These are phyloP conservation scores for Lunasporangiospora selenospora DNA, from an alignment of 192 early-diverging fungal species.

Conservation along the genomic window DNA sequence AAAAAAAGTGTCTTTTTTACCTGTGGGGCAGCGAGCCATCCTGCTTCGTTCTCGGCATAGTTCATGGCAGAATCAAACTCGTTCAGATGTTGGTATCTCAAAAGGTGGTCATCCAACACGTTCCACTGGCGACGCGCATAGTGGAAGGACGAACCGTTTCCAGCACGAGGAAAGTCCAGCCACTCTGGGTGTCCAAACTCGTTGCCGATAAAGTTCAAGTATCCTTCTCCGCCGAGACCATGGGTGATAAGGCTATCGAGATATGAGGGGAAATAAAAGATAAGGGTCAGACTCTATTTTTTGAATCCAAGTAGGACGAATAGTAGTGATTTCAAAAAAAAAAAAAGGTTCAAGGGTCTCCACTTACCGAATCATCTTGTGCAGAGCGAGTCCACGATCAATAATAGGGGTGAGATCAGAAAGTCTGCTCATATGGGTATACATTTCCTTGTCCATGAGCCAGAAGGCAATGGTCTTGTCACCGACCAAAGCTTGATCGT, in stretches of 20 bases:
- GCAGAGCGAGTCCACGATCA: slow-evolving; percentile 92
- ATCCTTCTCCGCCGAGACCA: slow-evolving; percentile 94
- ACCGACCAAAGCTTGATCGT: slow-evolving; percentile 98
- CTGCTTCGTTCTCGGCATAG: slow-evolving; percentile 69
- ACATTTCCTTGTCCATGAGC: slow-evolving; percentile 99
- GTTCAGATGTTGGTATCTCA: slow-evolving; percentile 95
- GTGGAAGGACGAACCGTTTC: slow-evolving; percentile 90
- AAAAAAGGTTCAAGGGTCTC: no score
- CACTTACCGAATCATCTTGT: slow-evolving; percentile 93
- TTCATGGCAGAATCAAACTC: slow-evolving; percentile 91
- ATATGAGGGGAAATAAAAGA: not conserved
- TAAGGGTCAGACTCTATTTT: not conserved
- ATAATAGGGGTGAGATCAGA: slow-evolving; percentile 85
- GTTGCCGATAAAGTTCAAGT: slow-evolving; percentile 97
- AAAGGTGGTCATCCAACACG: slow-evolving; percentile 82
- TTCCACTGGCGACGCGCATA: slow-evolving; percentile 97
- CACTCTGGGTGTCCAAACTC: slow-evolving; percentile 99
- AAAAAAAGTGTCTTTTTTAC: slow-evolving; percentile 32
- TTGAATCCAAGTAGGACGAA: not conserved
- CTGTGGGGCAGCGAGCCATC: slow-evolving; percentile 73
- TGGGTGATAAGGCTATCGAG: slow-evolving; percentile 77
- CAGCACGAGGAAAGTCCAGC: slow-evolving; percentile 97
- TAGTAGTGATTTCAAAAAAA: not conserved
- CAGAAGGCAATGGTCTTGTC: slow-evolving; percentile 99
- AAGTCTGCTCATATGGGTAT: slow-evolving; percentile 90